Base-by-base conservation (phyloP, 169 alveolate species). In the Hepatocystis sp. region DNA sequence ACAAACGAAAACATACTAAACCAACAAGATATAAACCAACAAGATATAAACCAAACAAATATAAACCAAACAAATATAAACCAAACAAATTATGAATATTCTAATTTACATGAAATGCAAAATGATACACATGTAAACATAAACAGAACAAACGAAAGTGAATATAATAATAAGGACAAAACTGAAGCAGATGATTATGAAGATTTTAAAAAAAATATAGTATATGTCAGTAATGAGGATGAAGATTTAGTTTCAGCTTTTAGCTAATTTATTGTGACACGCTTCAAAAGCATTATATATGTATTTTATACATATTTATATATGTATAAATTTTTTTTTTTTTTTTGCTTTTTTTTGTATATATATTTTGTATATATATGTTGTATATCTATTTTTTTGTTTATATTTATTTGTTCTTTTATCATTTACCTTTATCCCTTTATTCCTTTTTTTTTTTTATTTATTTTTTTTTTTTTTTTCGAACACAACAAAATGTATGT, bases 221-320 rank as follows among this genome's bases (percentile, higher is more conserved):
- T 71, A 34, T 56, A 58, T 34, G 66, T 71, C 27, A 71, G 78
- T 71, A 76, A 71, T 64, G 86, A 71, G 10, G 86, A 71, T 44
- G 86, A 71, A 4, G 86, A 71, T 46, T 71, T 71, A 40, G 46
- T 71, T 42, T 71, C 78, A 32, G 86, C 86, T 39, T 71, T 71
- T 71, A 71, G 78, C 34, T 71, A 58, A 58, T 13, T 40, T 27
- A 19, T 32, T 47, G n/a, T 17, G n/a, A 47, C 10, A 13, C 17
- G 49, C 28, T 52, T 65, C n/a, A n/a, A n/a, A n/a, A n/a, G n/a
- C n/a, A n/a, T n/a, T n/a, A n/a, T n/a, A n/a, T n/a, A n/a, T n/a
- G n/a, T n/a, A n/a, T n/a, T n/a, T n/a, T n/a, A n/a, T n/a, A n/a
- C n/a, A n/a, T n/a, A n/a, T 65, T 64, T 64, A 3, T 36, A 25